Conservation (phyloP, 1,284 basidiomycete genomes). For the Rhodotorula glutinis region DNA sequence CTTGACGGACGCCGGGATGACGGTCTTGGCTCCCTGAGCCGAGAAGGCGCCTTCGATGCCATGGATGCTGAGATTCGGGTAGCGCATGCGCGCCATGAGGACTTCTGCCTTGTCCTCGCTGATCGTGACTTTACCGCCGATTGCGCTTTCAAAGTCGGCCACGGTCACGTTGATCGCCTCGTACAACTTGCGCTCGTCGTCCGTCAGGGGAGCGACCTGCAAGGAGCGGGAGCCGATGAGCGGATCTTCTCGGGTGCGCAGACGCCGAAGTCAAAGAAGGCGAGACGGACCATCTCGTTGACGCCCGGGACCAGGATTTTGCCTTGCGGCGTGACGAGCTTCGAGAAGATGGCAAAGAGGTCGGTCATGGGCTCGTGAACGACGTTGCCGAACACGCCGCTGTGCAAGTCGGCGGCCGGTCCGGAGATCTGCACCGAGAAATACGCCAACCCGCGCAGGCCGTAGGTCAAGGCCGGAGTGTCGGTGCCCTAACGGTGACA, state of each 20-base stretch:
- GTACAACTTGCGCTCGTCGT: conserved; percentile 64
- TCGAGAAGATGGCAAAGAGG: conserved; percentile 58
- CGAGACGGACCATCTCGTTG: conserved; percentile 61
- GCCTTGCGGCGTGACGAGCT: conserved; percentile 77
- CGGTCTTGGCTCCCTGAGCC: conserved; percentile 59
- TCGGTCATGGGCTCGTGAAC: conserved; percentile 64
- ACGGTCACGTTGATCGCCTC: conserved; percentile 50
- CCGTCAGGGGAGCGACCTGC: conserved; percentile 65
- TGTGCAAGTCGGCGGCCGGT: conserved; percentile 86
- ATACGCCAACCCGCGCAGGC: conserved; percentile 77
- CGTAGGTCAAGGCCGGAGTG: conserved; percentile 48
- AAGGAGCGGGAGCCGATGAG: neutral
- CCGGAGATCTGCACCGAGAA: conserved; percentile 81
- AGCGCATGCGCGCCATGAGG: conserved; percentile 78
- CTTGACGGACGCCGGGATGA: conserved; percentile 84
- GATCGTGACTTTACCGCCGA: conserved; percentile 72
- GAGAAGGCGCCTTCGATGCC: conserved; percentile 97
- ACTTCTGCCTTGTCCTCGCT: conserved; percentile 77
- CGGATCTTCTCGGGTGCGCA: too few species aligned
- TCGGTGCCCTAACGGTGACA: conserved; percentile 43
- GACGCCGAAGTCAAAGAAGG: too few species aligned
- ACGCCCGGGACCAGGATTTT: conserved; percentile 88
- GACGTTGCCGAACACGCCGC: conserved; percentile 56
- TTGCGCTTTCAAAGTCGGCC: conserved; percentile 68
- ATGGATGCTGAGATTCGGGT: conserved; percentile 69